A percentile compares a stretch with the other conserved stretches of the same genome.
These are phyloP conservation scores for Cnidoscolus chayamansa DNA, from an alignment of 441 rosid species.

Conservation along the genomic window DNA sequence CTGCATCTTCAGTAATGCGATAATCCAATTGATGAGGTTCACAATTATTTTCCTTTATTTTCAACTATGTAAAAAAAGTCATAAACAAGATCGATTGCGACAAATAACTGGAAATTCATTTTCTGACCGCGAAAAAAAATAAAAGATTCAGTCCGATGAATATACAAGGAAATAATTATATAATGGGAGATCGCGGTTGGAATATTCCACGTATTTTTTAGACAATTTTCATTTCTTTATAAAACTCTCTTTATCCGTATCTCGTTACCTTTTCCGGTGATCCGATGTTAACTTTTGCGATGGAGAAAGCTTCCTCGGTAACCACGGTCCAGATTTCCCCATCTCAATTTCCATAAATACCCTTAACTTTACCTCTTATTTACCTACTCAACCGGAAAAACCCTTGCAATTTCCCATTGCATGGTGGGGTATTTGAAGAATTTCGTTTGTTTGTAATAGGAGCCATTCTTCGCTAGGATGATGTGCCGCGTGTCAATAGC, in stretches of 20 bases:
- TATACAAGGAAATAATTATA: too few relatives aligned
- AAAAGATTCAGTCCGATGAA: too few relatives aligned
- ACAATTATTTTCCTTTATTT: background rate
- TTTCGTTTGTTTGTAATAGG: background rate
- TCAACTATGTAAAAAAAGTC: background rate
- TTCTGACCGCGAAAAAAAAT: background rate
- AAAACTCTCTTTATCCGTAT: too few relatives aligned
- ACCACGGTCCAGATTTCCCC: conserved; percentile 11
- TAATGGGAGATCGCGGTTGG: background rate
- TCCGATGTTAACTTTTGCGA: conserved; percentile 11
- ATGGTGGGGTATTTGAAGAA: conserved; percentile 19
- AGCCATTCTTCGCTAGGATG: conserved; percentile 31
- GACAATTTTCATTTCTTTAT: background rate
- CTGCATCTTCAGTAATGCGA: background rate
- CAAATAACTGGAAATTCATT: background rate
- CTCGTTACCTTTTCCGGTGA: conserved; percentile 21
- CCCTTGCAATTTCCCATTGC: background rate
- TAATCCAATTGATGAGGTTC: background rate
- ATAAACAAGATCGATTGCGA: background rate
- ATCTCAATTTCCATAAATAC: conserved; percentile 13
- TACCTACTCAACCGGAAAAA: conserved; percentile 3
- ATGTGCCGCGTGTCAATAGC: conserved; percentile 60
- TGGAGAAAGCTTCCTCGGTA: conserved; percentile 6
- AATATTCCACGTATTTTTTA: conserved; percentile 13
- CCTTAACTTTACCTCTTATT: background rate